Base-by-base conservation (phyloP, 163 green algal genomes). In the Scenedesmus sp. region DNA sequence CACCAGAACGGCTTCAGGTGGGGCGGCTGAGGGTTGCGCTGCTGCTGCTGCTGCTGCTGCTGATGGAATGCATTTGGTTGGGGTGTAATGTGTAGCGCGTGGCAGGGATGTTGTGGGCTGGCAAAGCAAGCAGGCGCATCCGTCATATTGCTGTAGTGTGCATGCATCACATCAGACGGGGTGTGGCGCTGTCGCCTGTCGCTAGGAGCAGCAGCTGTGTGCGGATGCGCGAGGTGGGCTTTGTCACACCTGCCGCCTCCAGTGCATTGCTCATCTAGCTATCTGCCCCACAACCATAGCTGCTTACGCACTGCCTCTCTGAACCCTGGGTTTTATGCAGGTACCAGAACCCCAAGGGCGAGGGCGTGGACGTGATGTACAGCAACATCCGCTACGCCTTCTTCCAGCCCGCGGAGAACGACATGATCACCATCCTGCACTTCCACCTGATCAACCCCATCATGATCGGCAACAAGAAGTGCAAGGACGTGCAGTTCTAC, bases 391-490 rank as follows among this genome's bases (percentile, higher is more conserved):
- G 98, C 94, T 97, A 99, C 92, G 98, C 98, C 3, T 99, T 99
- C 92, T 99, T 99, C 96, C 97, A 91, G 95, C 97, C 97, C 2
- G 97, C 98, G 1, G 96, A 99, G 91, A 99, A 99, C 81, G 98
- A 99, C 95, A 97, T 99, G 96, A 98, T 99, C 87, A 98, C 97
- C 52, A 96, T 99, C 90, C 94, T 99, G 74, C 98, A 99, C 96
- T 99, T 99, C 95, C 97, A 99, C 93, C 96, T 99, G 82, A 91
- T 97, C 92, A 97, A 99, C 94, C 98, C 98, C 82, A 99, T 99
- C 95, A 99, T 99, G 98, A 96, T 99, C 13, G 98, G 97, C 91
- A 99, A 99, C 96, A 99, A 99, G 95, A 99, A 99, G 96, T 98
- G 97, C 54, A 95, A 97, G 90, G 98, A 99, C 92, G 97, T 99